Evolutionary conservation across 257 asterid species (phyloP).

Genomic region (Echium plantagineum): DNA sequence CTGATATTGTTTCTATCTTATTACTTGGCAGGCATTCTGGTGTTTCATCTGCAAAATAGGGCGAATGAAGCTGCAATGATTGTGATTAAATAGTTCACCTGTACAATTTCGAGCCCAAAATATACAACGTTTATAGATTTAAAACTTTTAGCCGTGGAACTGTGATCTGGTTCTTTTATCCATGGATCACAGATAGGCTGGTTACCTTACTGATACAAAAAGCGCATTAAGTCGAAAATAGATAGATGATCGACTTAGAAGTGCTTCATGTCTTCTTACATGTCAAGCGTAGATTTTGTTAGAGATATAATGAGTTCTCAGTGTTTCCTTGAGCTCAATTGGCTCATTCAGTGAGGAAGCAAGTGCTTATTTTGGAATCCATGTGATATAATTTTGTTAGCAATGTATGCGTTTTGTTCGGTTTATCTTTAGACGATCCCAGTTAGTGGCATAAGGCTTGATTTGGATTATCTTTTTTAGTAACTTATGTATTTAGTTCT

Average conservation of each 20-base stretch:
- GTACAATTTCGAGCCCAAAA: not conserved
- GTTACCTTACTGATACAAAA: conserved; percentile 11
- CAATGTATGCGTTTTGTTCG: too few species aligned
- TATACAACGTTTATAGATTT: not conserved
- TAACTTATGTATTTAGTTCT: too few species aligned
- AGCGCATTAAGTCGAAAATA: not conserved
- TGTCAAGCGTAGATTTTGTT: too few species aligned
- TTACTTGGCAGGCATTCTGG: not conserved
- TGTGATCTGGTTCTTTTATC: conserved; percentile 14
- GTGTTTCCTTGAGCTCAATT: not conserved
- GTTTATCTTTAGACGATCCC: too few species aligned
- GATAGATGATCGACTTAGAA: not conserved
- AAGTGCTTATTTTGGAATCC: too few species aligned
- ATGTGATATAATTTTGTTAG: too few species aligned
- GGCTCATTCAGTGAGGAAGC: too few species aligned
- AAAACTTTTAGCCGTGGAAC: not conserved
- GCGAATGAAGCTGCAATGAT: not conserved
- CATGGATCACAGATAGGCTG: conserved; percentile 31
- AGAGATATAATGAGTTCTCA: too few species aligned
- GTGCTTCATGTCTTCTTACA: not conserved
- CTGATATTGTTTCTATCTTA: not conserved
- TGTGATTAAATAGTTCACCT: not conserved
- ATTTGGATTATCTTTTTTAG: too few species aligned
- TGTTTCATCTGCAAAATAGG: not conserved
- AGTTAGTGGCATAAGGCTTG: too few species aligned